These are phyloP conservation scores for Emericellopsis terricola DNA, from an alignment of 495 filamentous ascomycete species.

Conservation along the genomic window DNA sequence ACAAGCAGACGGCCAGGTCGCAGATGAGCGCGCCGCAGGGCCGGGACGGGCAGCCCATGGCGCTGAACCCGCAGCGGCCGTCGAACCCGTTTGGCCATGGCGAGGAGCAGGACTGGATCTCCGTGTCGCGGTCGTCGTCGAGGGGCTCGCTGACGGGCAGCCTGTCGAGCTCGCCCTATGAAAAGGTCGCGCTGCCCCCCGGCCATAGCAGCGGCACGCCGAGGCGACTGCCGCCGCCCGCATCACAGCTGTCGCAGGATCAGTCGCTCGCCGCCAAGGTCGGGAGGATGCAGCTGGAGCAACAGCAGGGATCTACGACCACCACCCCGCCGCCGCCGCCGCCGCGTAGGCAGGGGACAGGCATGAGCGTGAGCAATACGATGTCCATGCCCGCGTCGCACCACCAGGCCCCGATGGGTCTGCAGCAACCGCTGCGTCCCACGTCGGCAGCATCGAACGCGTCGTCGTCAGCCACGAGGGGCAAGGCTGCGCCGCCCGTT, in stretches of 20 bases:
- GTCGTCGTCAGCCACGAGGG: slow-evolving; percentile 1
- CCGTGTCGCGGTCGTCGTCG: slow-evolving; percentile 29
- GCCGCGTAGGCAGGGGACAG: slow-evolving; percentile 27
- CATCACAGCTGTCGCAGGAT: no score
- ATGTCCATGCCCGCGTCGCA: no score
- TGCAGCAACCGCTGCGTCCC: slow-evolving; percentile 8
- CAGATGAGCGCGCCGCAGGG: slow-evolving; percentile 40
- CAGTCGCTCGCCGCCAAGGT: slow-evolving; percentile 22
- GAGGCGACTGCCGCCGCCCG: slow-evolving; percentile 34
- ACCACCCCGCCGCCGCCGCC: slow-evolving; percentile 27
- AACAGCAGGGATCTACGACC: slow-evolving; percentile 8
- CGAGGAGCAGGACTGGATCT: slow-evolving; percentile 64
- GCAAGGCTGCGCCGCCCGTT: slow-evolving; percentile 30
- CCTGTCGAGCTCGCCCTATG: slow-evolving; percentile 26
- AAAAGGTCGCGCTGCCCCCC: slow-evolving; percentile 23
- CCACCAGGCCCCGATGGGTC: no score
- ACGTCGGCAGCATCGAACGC: slow-evolving; percentile 7
- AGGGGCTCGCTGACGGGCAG: slow-evolving; percentile 24
- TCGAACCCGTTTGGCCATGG: slow-evolving; percentile 65
- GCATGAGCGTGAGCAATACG: no score
- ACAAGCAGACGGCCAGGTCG: slow-evolving; percentile 62
- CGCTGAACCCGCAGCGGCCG: slow-evolving; percentile 52
- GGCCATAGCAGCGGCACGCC: slow-evolving; percentile 21
- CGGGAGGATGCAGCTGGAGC: slow-evolving; percentile 16
- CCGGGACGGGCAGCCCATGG: slow-evolving; percentile 22